phyloP scores from a whole-genome alignment of 2,329 filamentous ascomycete genomes.

The Trichoderma pleuroti region DNA sequence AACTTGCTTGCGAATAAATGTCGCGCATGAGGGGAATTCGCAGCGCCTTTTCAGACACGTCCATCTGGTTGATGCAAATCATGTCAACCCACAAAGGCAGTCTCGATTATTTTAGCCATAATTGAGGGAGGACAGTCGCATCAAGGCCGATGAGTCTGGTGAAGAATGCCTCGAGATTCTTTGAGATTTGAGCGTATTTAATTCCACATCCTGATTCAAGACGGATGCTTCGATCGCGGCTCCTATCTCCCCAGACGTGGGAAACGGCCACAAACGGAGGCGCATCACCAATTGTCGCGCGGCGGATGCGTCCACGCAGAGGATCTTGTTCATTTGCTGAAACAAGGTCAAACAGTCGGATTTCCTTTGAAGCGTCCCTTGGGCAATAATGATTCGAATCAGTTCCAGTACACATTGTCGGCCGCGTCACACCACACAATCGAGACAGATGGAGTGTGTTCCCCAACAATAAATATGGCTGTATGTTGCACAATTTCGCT shows the following conservation, averaged over 20 bases:
- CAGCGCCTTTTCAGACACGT: not conserved
- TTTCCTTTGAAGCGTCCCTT: not conserved
- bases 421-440: not conserved
- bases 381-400: not conserved
- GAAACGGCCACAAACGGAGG: not conserved
- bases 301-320: not conserved
- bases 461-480: not conserved
- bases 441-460: not conserved
- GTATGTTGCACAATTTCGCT: not conserved
- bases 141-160: not conserved
- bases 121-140: not conserved
- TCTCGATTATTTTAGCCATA: not conserved
- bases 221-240: not conserved
- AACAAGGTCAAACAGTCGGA: not conserved
- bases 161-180: not conserved
- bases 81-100: not conserved
- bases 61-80: not conserved
- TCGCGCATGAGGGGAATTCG: not conserved
- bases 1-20: not conserved
- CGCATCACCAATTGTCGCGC: not conserved
- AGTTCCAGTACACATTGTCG: not conserved
- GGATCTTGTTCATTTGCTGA: not conserved
- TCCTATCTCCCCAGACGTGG: not conserved
- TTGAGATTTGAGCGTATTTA: not conserved
- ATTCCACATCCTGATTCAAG: not conserved